These are phyloP conservation scores for Saccharomyces eubayanus DNA, from an alignment of 805 yeast genomes.

Conservation along the genomic window DNA sequence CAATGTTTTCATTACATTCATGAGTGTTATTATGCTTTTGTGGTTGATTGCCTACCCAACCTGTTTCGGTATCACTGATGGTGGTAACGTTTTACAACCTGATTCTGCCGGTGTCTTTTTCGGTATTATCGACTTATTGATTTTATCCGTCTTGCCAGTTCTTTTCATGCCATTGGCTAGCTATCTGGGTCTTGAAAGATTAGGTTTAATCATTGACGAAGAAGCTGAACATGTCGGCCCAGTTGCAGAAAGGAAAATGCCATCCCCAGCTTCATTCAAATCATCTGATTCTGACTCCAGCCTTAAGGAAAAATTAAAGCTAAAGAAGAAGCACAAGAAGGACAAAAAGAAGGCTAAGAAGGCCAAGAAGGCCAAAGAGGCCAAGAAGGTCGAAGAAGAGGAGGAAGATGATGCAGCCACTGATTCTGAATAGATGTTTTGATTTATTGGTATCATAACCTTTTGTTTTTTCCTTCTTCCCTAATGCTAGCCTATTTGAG, in stretches of 20 bases:
- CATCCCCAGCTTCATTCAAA: constrained; percentile 8
- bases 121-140: constrained; percentile 47
- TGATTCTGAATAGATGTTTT: neutral
- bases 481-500: neutral
- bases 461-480: neutral
- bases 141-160: constrained; percentile 31
- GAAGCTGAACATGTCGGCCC: constrained; percentile 3
- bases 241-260: constrained; percentile 33
- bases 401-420: constrained; percentile 1
- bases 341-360: constrained; percentile 3
- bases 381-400: constrained; percentile 11
- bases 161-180: constrained; percentile 17
- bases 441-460: neutral
- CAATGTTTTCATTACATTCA: constrained; percentile 17
- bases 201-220: constrained; percentile 10
- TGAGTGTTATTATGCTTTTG: constrained; percentile 12
- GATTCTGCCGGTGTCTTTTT: constrained; percentile 52
- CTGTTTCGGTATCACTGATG: constrained; percentile 37
- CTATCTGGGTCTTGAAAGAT: constrained; percentile 18
- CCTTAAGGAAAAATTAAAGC: constrained; percentile 4
- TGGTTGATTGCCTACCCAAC: constrained; percentile 35
- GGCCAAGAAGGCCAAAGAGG: constrained; percentile 8
- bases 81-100: constrained; percentile 53
- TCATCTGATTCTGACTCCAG: constrained; percentile 11
- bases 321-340: constrained; percentile 1